phyloP scores from a whole-genome alignment of 257 asterid genomes.

The Linaria vulgaris region DNA sequence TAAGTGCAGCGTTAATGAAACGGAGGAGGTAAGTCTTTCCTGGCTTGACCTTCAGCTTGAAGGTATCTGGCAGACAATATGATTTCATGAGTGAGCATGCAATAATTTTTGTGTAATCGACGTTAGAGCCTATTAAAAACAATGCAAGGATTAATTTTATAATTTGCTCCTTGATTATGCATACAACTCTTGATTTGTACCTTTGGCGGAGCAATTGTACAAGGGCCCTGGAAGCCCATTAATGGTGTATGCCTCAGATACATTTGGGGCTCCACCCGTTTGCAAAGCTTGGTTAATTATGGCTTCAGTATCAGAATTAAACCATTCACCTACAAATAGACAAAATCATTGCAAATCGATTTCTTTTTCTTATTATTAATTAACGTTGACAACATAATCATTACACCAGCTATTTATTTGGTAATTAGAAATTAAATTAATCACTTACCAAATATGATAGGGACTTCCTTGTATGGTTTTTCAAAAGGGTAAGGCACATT shows the following conservation, averaged over 20 bases:
- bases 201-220: constrained; percentile 46
- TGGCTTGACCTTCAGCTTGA: constrained; percentile 34
- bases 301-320: constrained; percentile 38
- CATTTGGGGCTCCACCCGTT: constrained; percentile 44
- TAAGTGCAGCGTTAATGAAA: constrained; percentile 44
- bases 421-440: background rate
- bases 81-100: background rate
- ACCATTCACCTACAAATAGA: constrained; percentile 45
- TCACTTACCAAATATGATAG: constrained; percentile 56
- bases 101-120: too few relatives aligned
- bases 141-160: background rate
- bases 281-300: constrained; percentile 36
- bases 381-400: background rate
- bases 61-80: constrained; percentile 31
- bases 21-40: constrained; percentile 45
- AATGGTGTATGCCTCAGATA: constrained; percentile 49
- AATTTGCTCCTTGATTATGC: background rate
- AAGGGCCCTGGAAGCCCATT: constrained; percentile 48
- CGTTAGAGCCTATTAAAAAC: too few relatives aligned
- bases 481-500: constrained; percentile 49
- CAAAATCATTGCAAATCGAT: background rate
- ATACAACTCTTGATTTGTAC: constrained; percentile 7
- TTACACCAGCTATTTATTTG: background rate
- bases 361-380: background rate
- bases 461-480: constrained; percentile 57